Conservation (phyloP, 2,329 filamentous ascomycete genomes). For the Alternaria solani region DNA sequence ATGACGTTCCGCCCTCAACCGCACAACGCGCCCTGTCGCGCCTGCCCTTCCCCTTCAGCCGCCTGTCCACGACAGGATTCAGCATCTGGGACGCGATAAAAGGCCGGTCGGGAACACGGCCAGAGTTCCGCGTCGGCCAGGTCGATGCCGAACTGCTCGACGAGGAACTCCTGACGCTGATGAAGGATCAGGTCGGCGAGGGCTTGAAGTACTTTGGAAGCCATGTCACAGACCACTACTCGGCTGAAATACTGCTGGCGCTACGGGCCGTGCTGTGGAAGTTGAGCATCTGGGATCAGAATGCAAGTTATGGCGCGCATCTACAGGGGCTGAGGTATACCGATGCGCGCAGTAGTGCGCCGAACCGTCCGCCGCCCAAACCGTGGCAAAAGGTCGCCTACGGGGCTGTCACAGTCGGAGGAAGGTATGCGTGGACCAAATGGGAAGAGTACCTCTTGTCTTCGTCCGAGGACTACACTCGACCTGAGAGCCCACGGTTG, state of each 20-base stretch:
- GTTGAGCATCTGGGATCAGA: slow-evolving; percentile 94
- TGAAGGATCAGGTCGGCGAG: slow-evolving; percentile 86
- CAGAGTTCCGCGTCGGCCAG: slow-evolving; percentile 92
- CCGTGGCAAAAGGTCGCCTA: slow-evolving; percentile 84
- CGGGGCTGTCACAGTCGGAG: slow-evolving; percentile 84
- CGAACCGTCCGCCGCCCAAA: slow-evolving; percentile 71
- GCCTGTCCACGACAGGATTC: slow-evolving; percentile 59
- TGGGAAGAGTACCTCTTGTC: slow-evolving; percentile 88
- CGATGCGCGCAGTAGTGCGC: slow-evolving; percentile 71
- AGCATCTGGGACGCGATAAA: slow-evolving; percentile 74
- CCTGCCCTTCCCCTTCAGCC: slow-evolving; percentile 66
- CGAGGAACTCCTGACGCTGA: slow-evolving; percentile 85
- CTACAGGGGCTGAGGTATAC: slow-evolving; percentile 91
- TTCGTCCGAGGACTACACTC: slow-evolving; percentile 76
- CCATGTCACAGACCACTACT: slow-evolving; percentile 85
- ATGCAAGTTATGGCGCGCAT: slow-evolving; percentile 91
- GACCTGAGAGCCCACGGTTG: slow-evolving; percentile 59
- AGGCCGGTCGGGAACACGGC: slow-evolving; percentile 79
- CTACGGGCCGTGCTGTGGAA: slow-evolving; percentile 88
- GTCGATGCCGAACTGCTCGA: slow-evolving; percentile 95
- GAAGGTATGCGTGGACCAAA: slow-evolving; percentile 87
- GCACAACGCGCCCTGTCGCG: slow-evolving; percentile 48
- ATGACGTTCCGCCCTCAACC: slow-evolving; percentile 56
- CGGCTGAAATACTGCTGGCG: slow-evolving; percentile 80
- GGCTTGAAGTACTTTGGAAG: slow-evolving; percentile 84